Evolutionary conservation across 306 rosid species (phyloP).

Genomic region (Medicago ruthenica): DNA sequence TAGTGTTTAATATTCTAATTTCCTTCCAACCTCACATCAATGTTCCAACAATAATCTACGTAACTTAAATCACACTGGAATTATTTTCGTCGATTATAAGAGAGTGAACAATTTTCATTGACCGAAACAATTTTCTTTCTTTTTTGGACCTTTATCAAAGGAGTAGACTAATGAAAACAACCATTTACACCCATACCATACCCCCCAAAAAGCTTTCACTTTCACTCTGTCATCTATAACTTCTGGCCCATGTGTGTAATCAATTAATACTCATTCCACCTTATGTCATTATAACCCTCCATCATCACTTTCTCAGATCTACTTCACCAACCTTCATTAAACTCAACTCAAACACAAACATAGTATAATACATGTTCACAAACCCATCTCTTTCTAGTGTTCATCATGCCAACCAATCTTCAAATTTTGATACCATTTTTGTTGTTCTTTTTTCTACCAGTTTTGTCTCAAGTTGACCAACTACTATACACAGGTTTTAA

Average conservation of each 20-base stretch:
- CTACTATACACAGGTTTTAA: conserved; percentile 65
- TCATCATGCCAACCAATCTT: conserved; percentile 47
- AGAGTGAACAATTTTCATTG: no score
- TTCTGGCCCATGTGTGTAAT: conserved; percentile 25
- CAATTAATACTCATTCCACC: conserved; percentile 2
- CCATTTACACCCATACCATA: background rate
- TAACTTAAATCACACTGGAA: no score
- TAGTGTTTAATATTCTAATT: no score
- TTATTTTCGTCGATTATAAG: no score
- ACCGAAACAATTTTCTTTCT: no score
- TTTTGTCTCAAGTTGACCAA: conserved; percentile 50
- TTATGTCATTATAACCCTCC: background rate
- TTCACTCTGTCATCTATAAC: conserved; percentile 15
- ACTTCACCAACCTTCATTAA: conserved; percentile 24
- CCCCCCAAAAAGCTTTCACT: background rate
- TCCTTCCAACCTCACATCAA: no score
- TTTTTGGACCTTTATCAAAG: background rate
- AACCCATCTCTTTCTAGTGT: background rate
- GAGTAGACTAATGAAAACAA: background rate
- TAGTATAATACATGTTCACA: background rate
- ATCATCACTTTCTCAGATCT: conserved; percentile 9
- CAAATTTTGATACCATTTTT: conserved; percentile 8
- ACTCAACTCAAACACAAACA: conserved; percentile 35
- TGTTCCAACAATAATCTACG: no score
- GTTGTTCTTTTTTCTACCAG: conserved; percentile 45